Evolutionary conservation across 495 filamentous ascomycete genomes (phyloP).

Genomic region (Polyplosphaeria fusca): DNA sequence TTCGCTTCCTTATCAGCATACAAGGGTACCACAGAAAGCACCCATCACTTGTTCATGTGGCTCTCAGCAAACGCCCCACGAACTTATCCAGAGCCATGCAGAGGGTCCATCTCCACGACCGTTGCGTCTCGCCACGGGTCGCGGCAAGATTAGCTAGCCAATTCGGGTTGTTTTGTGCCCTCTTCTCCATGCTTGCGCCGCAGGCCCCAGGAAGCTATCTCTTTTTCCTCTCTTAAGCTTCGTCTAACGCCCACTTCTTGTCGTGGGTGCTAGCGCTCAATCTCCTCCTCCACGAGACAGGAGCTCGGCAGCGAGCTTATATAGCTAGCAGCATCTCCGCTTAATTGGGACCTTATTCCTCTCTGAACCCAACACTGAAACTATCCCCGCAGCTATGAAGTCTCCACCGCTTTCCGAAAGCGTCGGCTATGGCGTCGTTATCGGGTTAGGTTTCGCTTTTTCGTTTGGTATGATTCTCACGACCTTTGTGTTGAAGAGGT

Average conservation of each 20-base stretch:
- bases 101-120: conserved; percentile 4
- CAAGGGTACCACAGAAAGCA: conserved; percentile 17
- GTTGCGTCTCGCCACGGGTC: conserved; percentile 14
- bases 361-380: no score
- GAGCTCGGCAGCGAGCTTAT: conserved; percentile 14
- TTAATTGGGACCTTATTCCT: background rate
- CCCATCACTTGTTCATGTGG: conserved; percentile 2
- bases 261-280: conserved; percentile 9
- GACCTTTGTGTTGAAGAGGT: conserved; percentile 43
- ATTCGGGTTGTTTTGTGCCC: no score
- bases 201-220: background rate
- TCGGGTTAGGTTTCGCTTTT: conserved; percentile 41
- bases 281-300: background rate
- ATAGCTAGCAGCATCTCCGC: conserved; percentile 5
- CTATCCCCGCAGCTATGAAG: background rate
- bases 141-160: conserved; percentile 10
- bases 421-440: conserved; percentile 40
- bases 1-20: conserved; percentile 23
- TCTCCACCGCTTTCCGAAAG: conserved; percentile 26
- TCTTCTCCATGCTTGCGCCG: no score
- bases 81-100: conserved; percentile 16
- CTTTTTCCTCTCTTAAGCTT: conserved; percentile 9
- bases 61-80: conserved; percentile 9
- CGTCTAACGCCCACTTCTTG: background rate
- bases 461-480: conserved; percentile 41